Evolutionary conservation across 2,329 filamentous ascomycete species (phyloP).

Genomic region (Stachybotrys elegans): DNA sequence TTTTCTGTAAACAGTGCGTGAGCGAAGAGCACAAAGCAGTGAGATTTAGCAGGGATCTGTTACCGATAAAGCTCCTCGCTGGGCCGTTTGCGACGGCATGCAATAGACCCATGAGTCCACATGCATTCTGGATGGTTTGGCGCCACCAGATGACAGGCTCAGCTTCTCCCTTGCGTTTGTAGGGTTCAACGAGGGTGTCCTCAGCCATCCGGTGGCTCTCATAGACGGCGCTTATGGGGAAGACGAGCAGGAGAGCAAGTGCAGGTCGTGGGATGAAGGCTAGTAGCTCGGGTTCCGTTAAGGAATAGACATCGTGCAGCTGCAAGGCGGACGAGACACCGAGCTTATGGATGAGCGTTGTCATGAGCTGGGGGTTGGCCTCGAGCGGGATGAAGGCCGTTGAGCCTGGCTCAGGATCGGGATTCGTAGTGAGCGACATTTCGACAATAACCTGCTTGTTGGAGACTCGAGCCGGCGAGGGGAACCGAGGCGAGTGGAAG

Average conservation of each 20-base stretch:
- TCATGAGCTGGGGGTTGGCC: constrained; percentile 86
- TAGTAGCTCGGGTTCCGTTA: constrained; percentile 80
- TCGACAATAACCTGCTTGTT: background rate
- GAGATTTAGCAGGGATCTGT: constrained; percentile 18
- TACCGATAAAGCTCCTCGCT: constrained; percentile 57
- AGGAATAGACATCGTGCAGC: constrained; percentile 88
- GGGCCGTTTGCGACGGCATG: constrained; percentile 78
- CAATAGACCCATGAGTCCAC: constrained; percentile 81
- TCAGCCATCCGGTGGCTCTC: constrained; percentile 70
- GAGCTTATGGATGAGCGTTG: constrained; percentile 71
- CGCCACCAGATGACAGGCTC: constrained; percentile 91
- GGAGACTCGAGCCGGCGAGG: background rate
- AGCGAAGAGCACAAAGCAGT: background rate
- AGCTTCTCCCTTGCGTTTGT: constrained; percentile 58
- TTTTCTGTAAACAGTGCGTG: constrained; percentile 37
- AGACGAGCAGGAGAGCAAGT: constrained; percentile 84
- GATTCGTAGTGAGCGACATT: constrained; percentile 31
- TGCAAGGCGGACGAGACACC: constrained; percentile 73
- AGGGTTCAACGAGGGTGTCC: constrained; percentile 59
- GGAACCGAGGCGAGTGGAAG: background rate
- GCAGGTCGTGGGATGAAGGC: constrained; percentile 84
- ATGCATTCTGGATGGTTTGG: constrained; percentile 92
- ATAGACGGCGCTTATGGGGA: constrained; percentile 77
- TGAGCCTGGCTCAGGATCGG: constrained; percentile 30
- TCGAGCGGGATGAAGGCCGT: constrained; percentile 57